These are phyloP conservation scores for Ascochyta koolunga DNA, from an alignment of 2,329 filamentous ascomycete species.

Conservation along the genomic window DNA sequence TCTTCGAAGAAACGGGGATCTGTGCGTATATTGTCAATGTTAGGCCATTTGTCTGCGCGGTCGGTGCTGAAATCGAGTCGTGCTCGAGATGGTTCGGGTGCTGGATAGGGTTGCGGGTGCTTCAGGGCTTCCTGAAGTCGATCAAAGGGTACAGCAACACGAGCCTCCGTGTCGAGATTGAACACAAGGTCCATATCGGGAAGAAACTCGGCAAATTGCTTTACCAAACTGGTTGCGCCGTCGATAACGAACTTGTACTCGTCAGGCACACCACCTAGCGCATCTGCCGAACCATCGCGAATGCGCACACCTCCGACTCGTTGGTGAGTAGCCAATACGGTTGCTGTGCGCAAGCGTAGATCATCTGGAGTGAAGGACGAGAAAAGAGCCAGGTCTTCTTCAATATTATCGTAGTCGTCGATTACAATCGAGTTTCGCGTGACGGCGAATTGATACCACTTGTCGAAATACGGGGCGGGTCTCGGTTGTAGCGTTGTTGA, in stretches of 20 bases:
- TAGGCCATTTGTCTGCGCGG: conserved; percentile 49
- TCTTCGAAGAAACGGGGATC: conserved; percentile 40
- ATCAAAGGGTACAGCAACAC: conserved; percentile 60
- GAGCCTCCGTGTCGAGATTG: conserved; percentile 66
- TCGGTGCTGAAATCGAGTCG: conserved; percentile 46
- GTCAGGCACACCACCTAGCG: conserved; percentile 53
- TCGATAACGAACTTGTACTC: conserved; percentile 66
- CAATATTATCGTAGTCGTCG: conserved; percentile 66
- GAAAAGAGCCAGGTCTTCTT: conserved; percentile 63
- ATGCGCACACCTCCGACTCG: conserved; percentile 63
- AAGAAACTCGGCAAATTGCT: conserved; percentile 55
- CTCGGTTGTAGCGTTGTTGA: conserved; percentile 57
- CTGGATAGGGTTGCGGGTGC: conserved; percentile 31
- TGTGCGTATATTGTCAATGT: conserved; percentile 30
- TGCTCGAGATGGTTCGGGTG: conserved; percentile 27
- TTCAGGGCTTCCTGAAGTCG: conserved; percentile 35
- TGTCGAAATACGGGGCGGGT: conserved; percentile 66
- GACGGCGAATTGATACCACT: conserved; percentile 64
- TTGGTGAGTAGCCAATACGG: conserved; percentile 60
- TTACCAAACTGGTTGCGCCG: conserved; percentile 60
- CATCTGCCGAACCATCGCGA: conserved; percentile 57
- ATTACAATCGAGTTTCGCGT: conserved; percentile 59
- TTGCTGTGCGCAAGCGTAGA: conserved; percentile 59
- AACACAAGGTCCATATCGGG: conserved; percentile 69
- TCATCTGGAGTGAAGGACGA: conserved; percentile 58